Conservation (phyloP, 2,329 filamentous ascomycete genomes). For the Fusarium mundagurra region DNA sequence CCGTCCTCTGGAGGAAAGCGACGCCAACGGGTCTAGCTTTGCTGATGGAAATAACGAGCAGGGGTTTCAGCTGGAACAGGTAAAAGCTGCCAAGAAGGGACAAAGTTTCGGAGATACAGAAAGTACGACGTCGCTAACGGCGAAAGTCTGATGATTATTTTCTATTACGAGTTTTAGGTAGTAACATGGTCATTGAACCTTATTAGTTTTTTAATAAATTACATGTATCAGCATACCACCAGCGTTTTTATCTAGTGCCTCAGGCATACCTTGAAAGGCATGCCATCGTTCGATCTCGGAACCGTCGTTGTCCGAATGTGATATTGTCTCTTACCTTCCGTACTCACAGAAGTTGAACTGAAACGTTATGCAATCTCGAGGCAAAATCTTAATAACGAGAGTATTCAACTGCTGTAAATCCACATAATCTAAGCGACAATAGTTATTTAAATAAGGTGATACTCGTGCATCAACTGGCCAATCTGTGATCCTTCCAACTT, state of each 20-base stretch:
- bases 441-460: neutral
- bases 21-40: constrained; percentile 11
- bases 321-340: no score
- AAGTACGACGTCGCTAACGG: neutral
- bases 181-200: neutral
- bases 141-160: neutral
- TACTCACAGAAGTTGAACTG: neutral
- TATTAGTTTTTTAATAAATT: neutral
- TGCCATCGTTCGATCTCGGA: neutral
- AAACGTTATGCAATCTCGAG: neutral
- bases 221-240: neutral
- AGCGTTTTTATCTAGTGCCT: neutral
- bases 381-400: no score
- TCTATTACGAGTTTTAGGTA: neutral
- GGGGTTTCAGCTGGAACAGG: neutral
- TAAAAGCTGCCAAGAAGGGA: neutral
- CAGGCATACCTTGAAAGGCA: neutral
- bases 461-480: neutral
- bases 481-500: neutral
- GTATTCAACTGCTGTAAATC: neutral
- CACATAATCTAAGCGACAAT: neutral
- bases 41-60: neutral
- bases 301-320: no score
- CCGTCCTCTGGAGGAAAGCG: neutral
- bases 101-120: neutral